Evolutionary conservation across 2,329 filamentous ascomycete species (phyloP), one percentile per base, ranked within the genome.

Genomic region (Aphanocladium album): DNA sequence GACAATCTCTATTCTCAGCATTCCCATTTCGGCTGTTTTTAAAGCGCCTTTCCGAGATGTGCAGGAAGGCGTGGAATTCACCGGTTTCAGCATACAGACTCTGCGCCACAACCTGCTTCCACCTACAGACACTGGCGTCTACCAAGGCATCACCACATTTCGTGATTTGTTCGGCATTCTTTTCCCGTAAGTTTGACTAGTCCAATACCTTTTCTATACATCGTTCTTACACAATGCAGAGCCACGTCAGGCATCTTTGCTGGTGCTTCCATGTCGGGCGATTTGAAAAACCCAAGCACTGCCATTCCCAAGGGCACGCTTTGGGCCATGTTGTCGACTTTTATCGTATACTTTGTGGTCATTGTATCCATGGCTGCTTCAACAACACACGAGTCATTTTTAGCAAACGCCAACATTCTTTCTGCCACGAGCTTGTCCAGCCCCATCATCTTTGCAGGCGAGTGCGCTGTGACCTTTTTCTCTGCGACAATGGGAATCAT

Each of bases 261-360:
- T 62, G 92, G 92, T 19, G 91, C 91, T 7, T 93, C 90, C 66
- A 96, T 96, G 91, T 96, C 91, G 8, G 91, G 91, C 19, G 91
- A 96, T 70, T 74, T 96, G 54, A 89, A 84, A 63, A 88, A 91
- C 64, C 91, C 91, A 0, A 93, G 90, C 78, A 90, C 87, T 71
- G 85, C 90, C 1, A 96, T 96, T 57, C 91, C 91, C 0, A 88
- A 85, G 63, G 91, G 91, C n/a, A 96, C 91, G 0, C 75, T 96
- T 1, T 89, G 86, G 74, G 90, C 90, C 2, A 84, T 93, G 71
- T 76, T 84, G 12, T 82, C 91, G 25, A 96, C 91, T 0, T 90
- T 96, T 66, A 71, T 89, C 59, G 80, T 88, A 6, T 96, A 96
- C 70, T 77, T 89, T 8, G 67, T 91, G 27, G 90, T 96, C 53